Percentiles rank a stretch among this genome's conserved stretches.
phyloP scores from a whole-genome alignment of 208 protist species.

The Trypanosoma melophagium region DNA sequence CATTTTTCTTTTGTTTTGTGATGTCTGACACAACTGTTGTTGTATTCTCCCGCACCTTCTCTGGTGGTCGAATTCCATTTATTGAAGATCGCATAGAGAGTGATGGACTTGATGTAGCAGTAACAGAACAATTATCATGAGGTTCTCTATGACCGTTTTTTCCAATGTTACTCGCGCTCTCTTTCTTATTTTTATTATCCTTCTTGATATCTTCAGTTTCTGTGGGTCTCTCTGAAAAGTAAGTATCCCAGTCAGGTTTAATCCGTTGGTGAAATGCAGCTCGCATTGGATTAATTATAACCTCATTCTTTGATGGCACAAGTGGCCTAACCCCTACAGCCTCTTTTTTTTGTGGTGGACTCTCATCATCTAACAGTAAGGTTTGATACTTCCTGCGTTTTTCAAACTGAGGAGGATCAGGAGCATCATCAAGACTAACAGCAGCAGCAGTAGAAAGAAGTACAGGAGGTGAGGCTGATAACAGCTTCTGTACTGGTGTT shows the following conservation, averaged over 20 bases:
- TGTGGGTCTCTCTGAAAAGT: slow-evolving; percentile 2
- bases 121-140: neutral
- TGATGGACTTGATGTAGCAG: neutral
- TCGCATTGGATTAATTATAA: slow-evolving; percentile 19
- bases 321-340: neutral
- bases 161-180: neutral
- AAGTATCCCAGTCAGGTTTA: slow-evolving; percentile 24
- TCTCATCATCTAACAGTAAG: slow-evolving; percentile 10
- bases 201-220: neutral
- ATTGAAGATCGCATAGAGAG: neutral
- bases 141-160: neutral
- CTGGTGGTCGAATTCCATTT: neutral
- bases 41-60: neutral
- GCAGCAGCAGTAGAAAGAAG: neutral
- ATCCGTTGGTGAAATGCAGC: slow-evolving; percentile 8
- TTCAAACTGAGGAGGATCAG: too few relatives aligned
- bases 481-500: neutral
- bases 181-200: neutral
- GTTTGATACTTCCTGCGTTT: neutral
- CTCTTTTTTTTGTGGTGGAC: slow-evolving; percentile 6
- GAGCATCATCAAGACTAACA: neutral
- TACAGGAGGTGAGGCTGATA: neutral
- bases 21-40: neutral
- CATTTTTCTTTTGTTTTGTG: slow-evolving; percentile 12
- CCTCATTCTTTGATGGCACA: neutral